Conservation (phyloP, 2,329 filamentous ascomycete genomes). For the Penicillium thymicola region DNA sequence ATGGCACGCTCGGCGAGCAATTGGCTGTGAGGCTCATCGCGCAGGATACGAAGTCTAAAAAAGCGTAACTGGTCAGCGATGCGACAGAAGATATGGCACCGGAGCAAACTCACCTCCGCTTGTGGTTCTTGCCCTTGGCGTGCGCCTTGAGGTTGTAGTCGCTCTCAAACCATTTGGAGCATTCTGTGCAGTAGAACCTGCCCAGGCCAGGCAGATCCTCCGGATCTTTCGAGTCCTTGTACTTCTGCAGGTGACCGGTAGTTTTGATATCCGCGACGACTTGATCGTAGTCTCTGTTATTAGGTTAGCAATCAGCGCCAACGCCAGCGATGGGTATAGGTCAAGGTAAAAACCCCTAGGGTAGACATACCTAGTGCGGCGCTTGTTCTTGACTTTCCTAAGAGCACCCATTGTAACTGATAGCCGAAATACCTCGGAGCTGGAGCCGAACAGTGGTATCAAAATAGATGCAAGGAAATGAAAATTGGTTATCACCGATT, state of each 20-base stretch:
- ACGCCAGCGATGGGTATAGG: neutral
- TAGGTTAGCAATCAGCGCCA: constrained; percentile 11
- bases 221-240: constrained; percentile 71
- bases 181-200: constrained; percentile 83
- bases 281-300: constrained; percentile 82
- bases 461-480: constrained; percentile 18
- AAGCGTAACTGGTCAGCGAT: constrained; percentile 9
- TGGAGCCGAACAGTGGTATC: constrained; percentile 10
- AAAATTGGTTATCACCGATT: constrained; percentile 34
- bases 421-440: constrained; percentile 15
- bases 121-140: constrained; percentile 85
- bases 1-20: constrained; percentile 79
- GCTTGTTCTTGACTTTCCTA: constrained; percentile 68
- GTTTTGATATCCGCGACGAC: constrained; percentile 77
- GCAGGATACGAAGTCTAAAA: constrained; percentile 71
- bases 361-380: constrained; percentile 59
- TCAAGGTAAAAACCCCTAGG: neutral
- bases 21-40: constrained; percentile 81
- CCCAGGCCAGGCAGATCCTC: constrained; percentile 90
- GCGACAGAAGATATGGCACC: neutral
- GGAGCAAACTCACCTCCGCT: constrained; percentile 63
- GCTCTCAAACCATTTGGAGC: constrained; percentile 93
- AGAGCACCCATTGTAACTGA: constrained; percentile 62
- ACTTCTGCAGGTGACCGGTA: constrained; percentile 74
- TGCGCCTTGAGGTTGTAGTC: constrained; percentile 73